A percentile compares a stretch with the other conserved stretches of the same genome.
phyloP scores from a whole-genome alignment of 305 asterid species.

The Fraxinus ornus region DNA sequence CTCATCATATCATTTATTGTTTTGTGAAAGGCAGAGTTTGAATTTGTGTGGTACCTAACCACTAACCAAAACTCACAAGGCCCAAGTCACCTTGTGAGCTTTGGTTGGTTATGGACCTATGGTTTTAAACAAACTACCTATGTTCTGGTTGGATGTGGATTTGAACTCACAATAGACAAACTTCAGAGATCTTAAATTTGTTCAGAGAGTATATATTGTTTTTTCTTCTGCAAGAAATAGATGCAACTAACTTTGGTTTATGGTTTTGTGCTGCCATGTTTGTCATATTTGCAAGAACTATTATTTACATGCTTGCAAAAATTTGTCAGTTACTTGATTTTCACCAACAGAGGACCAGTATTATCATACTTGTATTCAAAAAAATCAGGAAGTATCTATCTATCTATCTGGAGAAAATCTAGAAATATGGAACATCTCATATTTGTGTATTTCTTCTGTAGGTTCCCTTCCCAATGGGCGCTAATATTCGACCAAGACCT shows the following conservation, averaged over 20 bases:
- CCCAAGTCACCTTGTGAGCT: not conserved
- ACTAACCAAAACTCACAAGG: not conserved
- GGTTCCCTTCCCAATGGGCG: conserved; percentile 99
- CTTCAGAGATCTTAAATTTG: not conserved
- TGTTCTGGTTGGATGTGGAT: not conserved
- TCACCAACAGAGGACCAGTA: not conserved
- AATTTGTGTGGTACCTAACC: not conserved
- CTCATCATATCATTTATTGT: conserved; percentile 23
- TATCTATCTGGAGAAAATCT: not conserved
- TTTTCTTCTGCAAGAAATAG: not conserved
- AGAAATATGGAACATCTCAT: conserved; percentile 2
- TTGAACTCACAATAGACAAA: not conserved
- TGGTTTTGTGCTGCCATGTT: not conserved
- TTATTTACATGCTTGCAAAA: not conserved
- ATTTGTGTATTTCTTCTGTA: conserved; percentile 28
- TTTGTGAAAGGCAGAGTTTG: not conserved
- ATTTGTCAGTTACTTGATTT: not conserved
- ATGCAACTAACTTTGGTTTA: not conserved
- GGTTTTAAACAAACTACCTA: conserved; percentile 3
- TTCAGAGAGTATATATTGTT: not conserved
- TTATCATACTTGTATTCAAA: not conserved
- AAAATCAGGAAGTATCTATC: not conserved
- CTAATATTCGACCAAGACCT: conserved; percentile 70
- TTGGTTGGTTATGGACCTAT: not conserved
- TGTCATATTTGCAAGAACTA: not conserved